phyloP scores from a whole-genome alignment of 2,329 filamentous ascomycete species.

The Sclerotinia trifoliorum region DNA sequence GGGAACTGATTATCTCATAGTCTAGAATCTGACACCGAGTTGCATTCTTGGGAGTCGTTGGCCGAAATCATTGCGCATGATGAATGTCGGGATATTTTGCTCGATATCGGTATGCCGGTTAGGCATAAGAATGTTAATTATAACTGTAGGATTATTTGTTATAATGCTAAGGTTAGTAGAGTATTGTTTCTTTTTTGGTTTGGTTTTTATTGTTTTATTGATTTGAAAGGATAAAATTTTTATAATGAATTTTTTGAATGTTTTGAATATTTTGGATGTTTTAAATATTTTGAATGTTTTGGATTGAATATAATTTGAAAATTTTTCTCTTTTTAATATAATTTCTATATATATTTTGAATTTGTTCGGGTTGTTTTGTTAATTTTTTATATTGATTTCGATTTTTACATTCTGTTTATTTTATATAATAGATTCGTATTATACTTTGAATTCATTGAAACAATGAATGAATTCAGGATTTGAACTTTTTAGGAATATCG shows the following conservation, averaged over 20 bases:
- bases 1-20: constrained; percentile 18
- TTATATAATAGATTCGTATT: neutral
- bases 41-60: constrained; percentile 47
- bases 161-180: constrained; percentile 47
- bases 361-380: no score
- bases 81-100: constrained; percentile 62
- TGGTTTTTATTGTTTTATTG: no score
- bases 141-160: constrained; percentile 64
- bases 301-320: no score
- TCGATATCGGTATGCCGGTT: constrained; percentile 63
- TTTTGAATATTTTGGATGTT: no score
- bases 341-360: no score
- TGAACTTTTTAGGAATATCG: no score
- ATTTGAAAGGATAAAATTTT: no score
- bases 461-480: no score
- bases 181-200: neutral
- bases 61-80: constrained; percentile 58
- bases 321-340: no score
- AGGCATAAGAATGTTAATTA: constrained; percentile 56
- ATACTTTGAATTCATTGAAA: neutral
- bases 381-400: neutral
- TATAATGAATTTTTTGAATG: no score
- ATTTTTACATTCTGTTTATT: neutral
- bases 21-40: constrained; percentile 49
- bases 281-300: no score